Conservation (phyloP, 805 yeast genomes). For the Wickerhamiella brachini region DNA sequence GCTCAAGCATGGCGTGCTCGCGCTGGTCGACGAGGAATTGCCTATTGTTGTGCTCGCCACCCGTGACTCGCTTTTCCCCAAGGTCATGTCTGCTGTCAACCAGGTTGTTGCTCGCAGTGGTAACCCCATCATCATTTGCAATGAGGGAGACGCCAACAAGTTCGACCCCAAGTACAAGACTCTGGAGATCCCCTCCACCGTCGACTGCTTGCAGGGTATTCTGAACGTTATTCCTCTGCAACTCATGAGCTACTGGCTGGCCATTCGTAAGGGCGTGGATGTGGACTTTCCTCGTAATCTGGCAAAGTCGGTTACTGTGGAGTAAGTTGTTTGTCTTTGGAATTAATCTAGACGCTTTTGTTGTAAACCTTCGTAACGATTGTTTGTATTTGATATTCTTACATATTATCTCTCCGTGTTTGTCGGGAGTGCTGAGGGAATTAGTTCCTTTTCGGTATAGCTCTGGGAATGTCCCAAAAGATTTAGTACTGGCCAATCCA, state of each 20-base stretch:
- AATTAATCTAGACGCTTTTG: not conserved
- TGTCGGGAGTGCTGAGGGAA: too few relatives aligned
- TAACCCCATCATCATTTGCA: conserved; percentile 85
- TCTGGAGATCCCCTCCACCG: conserved; percentile 86
- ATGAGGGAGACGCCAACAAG: conserved; percentile 50
- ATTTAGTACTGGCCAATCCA: not conserved
- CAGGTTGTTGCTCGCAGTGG: conserved; percentile 97
- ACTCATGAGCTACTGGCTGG: conserved; percentile 92
- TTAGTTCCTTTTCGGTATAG: not conserved
- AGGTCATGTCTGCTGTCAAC: conserved; percentile 87
- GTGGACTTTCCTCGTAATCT: conserved; percentile 98
- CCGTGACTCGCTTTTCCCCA: conserved; percentile 89
- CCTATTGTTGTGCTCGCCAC: conserved; percentile 96
- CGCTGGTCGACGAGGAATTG: conserved; percentile 82
- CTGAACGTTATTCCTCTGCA: conserved; percentile 90
- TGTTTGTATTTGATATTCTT: not conserved
- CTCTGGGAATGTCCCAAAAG: not conserved
- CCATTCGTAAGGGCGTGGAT: conserved; percentile 86
- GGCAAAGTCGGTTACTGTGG: conserved; percentile 97
- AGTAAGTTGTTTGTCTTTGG: conserved; percentile 29
- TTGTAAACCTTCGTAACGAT: not conserved
- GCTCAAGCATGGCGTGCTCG: conserved; percentile 95
- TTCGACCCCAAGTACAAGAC: conserved; percentile 31
- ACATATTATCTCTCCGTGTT: too few relatives aligned
- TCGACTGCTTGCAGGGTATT: conserved; percentile 94